A percentile compares a stretch with the other conserved stretches of the same genome.
Conservation (phyloP, 495 filamentous ascomycete genomes). For the Tuber indicum region DNA sequence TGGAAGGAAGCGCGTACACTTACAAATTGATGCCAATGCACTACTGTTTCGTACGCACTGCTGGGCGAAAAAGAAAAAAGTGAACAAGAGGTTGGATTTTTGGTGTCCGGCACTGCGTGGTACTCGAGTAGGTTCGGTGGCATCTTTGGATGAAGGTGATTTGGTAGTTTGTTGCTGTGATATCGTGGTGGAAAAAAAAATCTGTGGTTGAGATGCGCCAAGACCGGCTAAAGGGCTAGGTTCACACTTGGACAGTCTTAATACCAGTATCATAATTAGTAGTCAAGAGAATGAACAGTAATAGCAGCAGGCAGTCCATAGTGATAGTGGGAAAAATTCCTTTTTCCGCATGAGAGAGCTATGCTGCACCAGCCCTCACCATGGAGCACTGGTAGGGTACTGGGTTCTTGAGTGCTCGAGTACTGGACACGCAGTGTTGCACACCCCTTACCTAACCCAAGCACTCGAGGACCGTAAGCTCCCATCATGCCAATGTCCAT, state of each 20-base stretch:
- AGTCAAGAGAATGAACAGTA: too few relatives aligned
- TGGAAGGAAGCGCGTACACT: background rate
- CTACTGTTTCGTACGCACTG: background rate
- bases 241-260: background rate
- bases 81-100: background rate
- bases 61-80: too few relatives aligned
- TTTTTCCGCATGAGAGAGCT: background rate
- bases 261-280: too few relatives aligned
- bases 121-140: background rate
- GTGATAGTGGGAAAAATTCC: too few relatives aligned
- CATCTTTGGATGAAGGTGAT: background rate
- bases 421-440: background rate
- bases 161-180: background rate
- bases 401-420: too few relatives aligned
- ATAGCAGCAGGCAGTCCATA: too few relatives aligned
- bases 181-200: slow-evolving; percentile 9
- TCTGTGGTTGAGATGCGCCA: slow-evolving; percentile 28
- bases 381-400: too few relatives aligned
- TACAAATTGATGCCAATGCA: background rate
- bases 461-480: background rate
- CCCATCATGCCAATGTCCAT: background rate
- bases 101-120: background rate
- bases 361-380: too few relatives aligned
- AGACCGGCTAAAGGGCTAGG: background rate
- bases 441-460: background rate